phyloP scores from a whole-genome alignment of 306 rosid species.

The Castanopsis chinensis region DNA sequence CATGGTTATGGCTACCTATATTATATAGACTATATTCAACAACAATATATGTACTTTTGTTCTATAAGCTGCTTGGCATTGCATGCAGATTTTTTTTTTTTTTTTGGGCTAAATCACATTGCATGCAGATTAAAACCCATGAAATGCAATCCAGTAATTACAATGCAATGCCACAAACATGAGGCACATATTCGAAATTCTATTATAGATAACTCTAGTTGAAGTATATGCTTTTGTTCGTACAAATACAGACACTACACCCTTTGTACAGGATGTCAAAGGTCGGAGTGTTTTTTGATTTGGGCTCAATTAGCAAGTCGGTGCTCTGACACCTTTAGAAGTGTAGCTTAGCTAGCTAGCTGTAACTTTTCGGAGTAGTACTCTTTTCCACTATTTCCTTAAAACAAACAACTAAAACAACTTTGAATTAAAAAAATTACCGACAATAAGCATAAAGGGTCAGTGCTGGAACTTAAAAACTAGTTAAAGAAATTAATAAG shows the following conservation, averaged over 20 bases:
- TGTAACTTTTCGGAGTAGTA: not conserved
- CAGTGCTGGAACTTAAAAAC: not conserved
- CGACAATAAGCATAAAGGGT: constrained; percentile 39
- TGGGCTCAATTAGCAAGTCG: constrained; percentile 34
- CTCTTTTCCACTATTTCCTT: constrained; percentile 12
- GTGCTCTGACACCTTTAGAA: constrained; percentile 22
- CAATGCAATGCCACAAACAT: not conserved
- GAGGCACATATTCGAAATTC: not conserved
- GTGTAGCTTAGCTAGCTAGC: not conserved
- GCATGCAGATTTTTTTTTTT: not conserved
- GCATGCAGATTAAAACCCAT: too few relatives aligned
- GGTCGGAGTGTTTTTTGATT: constrained; percentile 24
- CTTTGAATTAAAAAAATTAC: constrained; percentile 5
- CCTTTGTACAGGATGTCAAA: constrained; percentile 35
- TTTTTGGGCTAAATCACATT: too few relatives aligned
- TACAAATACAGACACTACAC: constrained; percentile 28
- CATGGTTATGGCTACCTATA: too few relatives aligned
- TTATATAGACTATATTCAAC: too few relatives aligned
- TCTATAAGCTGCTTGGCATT: too few relatives aligned
- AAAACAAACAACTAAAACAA: constrained; percentile 1
- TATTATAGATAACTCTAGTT: not conserved
- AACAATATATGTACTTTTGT: too few relatives aligned
- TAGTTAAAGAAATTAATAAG: not conserved
- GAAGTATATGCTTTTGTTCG: not conserved
- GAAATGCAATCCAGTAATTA: too few relatives aligned